phyloP scores from a whole-genome alignment of 441 rosid species.

The Isatis lusitanica region DNA sequence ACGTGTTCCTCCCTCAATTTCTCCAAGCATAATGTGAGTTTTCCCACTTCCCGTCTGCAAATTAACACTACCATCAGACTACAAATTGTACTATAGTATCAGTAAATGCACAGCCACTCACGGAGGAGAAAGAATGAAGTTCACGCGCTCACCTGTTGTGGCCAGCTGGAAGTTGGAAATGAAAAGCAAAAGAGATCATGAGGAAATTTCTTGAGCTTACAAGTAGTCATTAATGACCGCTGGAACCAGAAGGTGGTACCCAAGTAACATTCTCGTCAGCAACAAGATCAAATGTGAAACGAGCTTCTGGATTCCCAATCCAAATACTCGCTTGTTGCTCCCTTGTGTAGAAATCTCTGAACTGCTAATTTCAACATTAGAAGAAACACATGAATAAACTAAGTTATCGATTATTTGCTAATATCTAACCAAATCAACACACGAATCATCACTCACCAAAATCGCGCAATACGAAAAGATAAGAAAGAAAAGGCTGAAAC shows the following conservation, averaged over 20 bases:
- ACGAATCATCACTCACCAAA: background rate
- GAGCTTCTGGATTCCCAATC: constrained; percentile 90
- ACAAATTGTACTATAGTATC: background rate
- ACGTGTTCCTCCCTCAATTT: constrained; percentile 48
- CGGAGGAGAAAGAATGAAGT: background rate
- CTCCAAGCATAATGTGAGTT: too few relatives aligned
- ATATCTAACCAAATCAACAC: background rate
- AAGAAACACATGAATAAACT: background rate
- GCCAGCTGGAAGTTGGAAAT: constrained; percentile 57
- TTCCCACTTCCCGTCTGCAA: too few relatives aligned
- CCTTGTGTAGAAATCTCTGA: constrained; percentile 90
- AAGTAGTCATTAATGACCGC: background rate
- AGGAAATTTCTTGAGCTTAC: background rate
- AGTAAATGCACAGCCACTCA: background rate
- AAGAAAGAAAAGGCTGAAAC: background rate
- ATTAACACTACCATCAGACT: too few relatives aligned
- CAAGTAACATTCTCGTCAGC: constrained; percentile 90
- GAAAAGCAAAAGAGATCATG: background rate
- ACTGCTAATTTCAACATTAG: constrained; percentile 40
- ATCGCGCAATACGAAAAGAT: background rate
- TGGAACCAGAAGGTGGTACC: constrained; percentile 33
- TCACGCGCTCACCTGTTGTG: constrained; percentile 78
- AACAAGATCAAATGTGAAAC: constrained; percentile 91
- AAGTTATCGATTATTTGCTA: background rate
- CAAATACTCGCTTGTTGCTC: constrained; percentile 67